Conservation (phyloP, 2,329 filamentous ascomycete genomes). For the Colletotrichum sp. region DNA sequence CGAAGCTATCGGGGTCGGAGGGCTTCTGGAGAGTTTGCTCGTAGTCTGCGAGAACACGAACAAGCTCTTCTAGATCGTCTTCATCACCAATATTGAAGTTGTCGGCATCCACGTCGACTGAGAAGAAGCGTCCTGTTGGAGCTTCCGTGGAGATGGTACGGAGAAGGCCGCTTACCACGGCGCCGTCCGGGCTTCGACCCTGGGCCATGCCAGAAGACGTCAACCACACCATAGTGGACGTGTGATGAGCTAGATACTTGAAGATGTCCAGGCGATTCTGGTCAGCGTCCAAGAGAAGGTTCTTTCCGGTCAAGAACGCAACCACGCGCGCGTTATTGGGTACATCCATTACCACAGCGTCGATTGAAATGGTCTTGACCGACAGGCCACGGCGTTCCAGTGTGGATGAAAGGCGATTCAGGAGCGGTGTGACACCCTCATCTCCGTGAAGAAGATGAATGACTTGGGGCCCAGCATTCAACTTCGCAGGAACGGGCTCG, state of each 20-base stretch:
- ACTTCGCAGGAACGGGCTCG: background rate
- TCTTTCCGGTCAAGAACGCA: background rate
- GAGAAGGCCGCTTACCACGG: background rate
- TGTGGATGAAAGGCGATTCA: background rate
- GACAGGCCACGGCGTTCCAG: background rate
- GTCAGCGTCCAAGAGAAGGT: background rate
- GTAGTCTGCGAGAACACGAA: background rate
- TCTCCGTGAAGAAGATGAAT: background rate
- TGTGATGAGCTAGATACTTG: background rate
- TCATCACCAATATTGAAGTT: rapidly evolving
- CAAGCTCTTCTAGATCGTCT: background rate
- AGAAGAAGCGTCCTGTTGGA: background rate
- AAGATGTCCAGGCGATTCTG: background rate
- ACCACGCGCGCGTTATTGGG: background rate
- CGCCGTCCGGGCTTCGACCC: background rate
- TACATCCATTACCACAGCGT: background rate
- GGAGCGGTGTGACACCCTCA: background rate
- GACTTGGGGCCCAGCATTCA: background rate
- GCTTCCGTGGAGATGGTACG: background rate
- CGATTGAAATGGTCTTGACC: background rate
- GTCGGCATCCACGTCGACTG: background rate
- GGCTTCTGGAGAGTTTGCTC: background rate
- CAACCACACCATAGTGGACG: background rate
- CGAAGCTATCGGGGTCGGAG: background rate
- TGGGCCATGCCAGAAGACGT: background rate